Evolutionary conservation across 129 eudicot genomes (phyloP).

Genomic region (Deinandra increscens): DNA sequence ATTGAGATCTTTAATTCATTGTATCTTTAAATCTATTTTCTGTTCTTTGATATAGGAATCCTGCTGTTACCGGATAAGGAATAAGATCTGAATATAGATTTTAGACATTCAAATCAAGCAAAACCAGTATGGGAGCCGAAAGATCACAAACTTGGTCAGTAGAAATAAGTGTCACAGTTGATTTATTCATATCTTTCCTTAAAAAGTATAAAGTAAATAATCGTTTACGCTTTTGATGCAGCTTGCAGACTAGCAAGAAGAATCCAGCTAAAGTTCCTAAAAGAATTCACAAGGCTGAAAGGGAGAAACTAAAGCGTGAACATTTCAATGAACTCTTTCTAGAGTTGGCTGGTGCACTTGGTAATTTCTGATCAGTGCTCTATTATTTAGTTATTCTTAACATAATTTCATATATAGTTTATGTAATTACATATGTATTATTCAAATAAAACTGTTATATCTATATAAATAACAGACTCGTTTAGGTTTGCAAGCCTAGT

Average conservation of each 20-base stretch:
- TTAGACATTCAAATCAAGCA: slow-evolving; percentile 12
- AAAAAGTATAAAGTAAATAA: not conserved
- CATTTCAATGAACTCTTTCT: slow-evolving; percentile 74
- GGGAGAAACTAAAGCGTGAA: slow-evolving; percentile 85
- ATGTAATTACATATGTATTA: too few relatives aligned
- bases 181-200: slow-evolving; percentile 10
- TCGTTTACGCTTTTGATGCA: slow-evolving; percentile 21
- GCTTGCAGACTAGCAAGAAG: slow-evolving; percentile 54
- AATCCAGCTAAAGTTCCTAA: slow-evolving; percentile 59
- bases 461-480: too few relatives aligned
- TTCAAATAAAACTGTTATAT: too few relatives aligned
- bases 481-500: too few relatives aligned
- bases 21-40: not conserved
- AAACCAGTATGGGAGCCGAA: slow-evolving; percentile 34
- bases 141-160: slow-evolving; percentile 34
- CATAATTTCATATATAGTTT: too few relatives aligned
- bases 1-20: not conserved
- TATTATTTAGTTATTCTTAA: not conserved
- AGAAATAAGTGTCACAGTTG: slow-evolving; percentile 3
- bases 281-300: slow-evolving; percentile 75
- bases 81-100: slow-evolving; percentile 12
- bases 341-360: slow-evolving; percentile 61
- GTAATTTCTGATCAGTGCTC: slow-evolving; percentile 34
- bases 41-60: too few relatives aligned
- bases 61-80: slow-evolving; percentile 14